Conservation (phyloP, 2,329 filamentous ascomycete species). For the Trichoderma koningii region DNA sequence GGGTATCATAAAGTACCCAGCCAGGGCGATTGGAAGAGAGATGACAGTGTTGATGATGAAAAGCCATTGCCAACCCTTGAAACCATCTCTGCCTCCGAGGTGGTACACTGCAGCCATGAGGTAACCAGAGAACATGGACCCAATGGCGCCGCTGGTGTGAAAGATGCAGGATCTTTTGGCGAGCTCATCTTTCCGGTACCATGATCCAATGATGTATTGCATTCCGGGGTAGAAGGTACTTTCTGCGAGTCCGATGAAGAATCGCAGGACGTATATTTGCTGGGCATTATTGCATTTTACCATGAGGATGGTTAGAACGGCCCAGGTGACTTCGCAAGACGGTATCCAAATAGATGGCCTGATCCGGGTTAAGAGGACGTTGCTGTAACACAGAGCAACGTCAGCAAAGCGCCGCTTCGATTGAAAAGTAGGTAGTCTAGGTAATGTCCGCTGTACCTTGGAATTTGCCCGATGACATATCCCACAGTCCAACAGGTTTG, state of each 20-base stretch:
- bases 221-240: slow-evolving; percentile 44
- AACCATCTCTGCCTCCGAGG: slow-evolving; percentile 35
- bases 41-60: slow-evolving; percentile 42
- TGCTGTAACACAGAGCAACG: slow-evolving; percentile 26
- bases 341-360: slow-evolving; percentile 47
- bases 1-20: slow-evolving; percentile 39
- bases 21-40: slow-evolving; percentile 39
- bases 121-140: slow-evolving; percentile 40
- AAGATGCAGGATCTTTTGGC: slow-evolving; percentile 48
- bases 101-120: slow-evolving; percentile 40
- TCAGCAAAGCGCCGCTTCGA: neutral
- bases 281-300: slow-evolving; percentile 41
- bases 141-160: slow-evolving; percentile 39
- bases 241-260: slow-evolving; percentile 48
- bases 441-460: slow-evolving; percentile 31
- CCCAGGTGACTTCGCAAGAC: slow-evolving; percentile 40
- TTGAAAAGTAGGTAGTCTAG: neutral
- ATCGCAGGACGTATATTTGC: slow-evolving; percentile 45
- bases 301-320: slow-evolving; percentile 41
- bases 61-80: slow-evolving; percentile 36
- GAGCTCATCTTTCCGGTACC: slow-evolving; percentile 49
- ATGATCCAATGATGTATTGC: slow-evolving; percentile 46
- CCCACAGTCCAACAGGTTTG: slow-evolving; percentile 59
- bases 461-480: slow-evolving; percentile 54
- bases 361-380: slow-evolving; percentile 43